Conservation (phyloP, 176 grass and related monocot species). For the Eleusine indica region DNA sequence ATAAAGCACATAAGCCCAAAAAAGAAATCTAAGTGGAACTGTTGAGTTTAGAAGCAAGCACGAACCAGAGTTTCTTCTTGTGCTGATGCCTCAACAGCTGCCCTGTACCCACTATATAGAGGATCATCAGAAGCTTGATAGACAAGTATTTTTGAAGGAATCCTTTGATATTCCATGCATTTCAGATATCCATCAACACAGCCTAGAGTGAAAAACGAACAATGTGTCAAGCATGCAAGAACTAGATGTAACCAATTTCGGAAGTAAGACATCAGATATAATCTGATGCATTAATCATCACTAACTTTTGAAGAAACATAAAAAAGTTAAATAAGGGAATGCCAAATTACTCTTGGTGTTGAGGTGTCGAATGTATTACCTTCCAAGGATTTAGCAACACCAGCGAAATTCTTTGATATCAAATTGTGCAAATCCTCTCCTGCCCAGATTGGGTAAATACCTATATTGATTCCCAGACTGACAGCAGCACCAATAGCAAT, state of each 20-base stretch:
- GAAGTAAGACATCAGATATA: not conserved
- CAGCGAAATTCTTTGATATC: constrained; percentile 72
- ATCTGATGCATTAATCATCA: not conserved
- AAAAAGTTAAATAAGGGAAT: not conserved
- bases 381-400: constrained; percentile 91
- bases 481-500: constrained; percentile 78
- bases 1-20: constrained; percentile 11
- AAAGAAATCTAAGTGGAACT: not conserved
- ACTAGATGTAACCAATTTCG: not conserved
- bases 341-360: not conserved
- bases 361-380: constrained; percentile 30
- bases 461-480: constrained; percentile 71
- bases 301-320: not conserved
- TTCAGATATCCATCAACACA: constrained; percentile 89
- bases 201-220: constrained; percentile 41
- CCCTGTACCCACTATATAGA: constrained; percentile 87
- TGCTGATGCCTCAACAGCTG: constrained; percentile 69
- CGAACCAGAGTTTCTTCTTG: constrained; percentile 82
- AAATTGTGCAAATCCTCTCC: constrained; percentile 92
- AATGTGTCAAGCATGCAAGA: not conserved
- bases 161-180: constrained; percentile 85
- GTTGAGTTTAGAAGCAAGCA: constrained; percentile 17
- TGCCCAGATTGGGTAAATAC: constrained; percentile 94
- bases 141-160: constrained; percentile 89
- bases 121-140: constrained; percentile 87